phyloP scores from a whole-genome alignment of 345 rosid species.

The Erysimum cheiranthoides region DNA sequence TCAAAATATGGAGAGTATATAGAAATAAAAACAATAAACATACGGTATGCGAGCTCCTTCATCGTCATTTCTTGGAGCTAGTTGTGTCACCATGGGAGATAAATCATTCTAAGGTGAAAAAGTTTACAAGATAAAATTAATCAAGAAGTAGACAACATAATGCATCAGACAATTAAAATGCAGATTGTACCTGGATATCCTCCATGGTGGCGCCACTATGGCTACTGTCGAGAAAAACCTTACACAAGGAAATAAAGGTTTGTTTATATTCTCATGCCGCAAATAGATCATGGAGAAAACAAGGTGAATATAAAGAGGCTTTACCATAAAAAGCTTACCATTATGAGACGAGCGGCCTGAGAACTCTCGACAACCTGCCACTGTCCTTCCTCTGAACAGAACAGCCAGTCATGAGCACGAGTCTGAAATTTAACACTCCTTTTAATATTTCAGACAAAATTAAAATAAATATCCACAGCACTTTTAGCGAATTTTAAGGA shows the following conservation, averaged over 20 bases:
- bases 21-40: conserved; percentile 34
- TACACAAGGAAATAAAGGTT: conserved; percentile 40
- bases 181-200: conserved; percentile 73
- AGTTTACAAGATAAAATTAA: not conserved
- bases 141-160: not conserved
- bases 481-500: not conserved
- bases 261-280: conserved; percentile 30
- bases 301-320: conserved; percentile 11
- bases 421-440: conserved; percentile 66
- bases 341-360: conserved; percentile 86
- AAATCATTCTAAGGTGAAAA: conserved; percentile 66
- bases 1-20: not conserved
- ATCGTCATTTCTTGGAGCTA: conserved; percentile 71
- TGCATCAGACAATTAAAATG: conserved; percentile 27
- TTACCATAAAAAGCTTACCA: conserved; percentile 55
- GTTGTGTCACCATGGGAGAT: conserved; percentile 75
- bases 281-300: conserved; percentile 13
- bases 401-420: conserved; percentile 94
- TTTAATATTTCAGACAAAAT: conserved; percentile 31
- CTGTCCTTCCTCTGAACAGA: conserved; percentile 97
- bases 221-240: conserved; percentile 74
- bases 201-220: conserved; percentile 67
- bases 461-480: not conserved
- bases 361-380: conserved; percentile 89
- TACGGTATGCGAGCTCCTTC: conserved; percentile 83